Percentiles rank a stretch among this genome's conserved stretches.
Conservation (phyloP, 129 eudicot species). For the Tagetes patula region DNA sequence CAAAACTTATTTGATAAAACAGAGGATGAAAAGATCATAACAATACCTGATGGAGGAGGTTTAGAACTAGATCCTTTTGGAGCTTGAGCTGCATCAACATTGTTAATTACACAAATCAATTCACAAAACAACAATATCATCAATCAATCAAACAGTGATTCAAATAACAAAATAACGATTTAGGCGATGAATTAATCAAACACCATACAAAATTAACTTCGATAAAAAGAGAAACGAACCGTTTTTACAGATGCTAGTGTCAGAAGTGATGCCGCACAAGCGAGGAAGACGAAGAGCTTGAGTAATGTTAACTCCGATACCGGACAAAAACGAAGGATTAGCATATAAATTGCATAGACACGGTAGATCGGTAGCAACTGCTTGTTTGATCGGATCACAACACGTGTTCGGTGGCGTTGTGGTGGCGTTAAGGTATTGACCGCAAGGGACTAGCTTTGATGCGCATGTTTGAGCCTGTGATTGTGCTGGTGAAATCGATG, state of each 20-base stretch:
- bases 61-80: conserved; percentile 34
- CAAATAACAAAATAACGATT: not conserved
- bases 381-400: conserved; percentile 56
- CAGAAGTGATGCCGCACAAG: conserved; percentile 41
- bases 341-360: conserved; percentile 51
- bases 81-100: conserved; percentile 37
- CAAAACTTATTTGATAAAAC: not conserved
- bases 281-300: conserved; percentile 48
- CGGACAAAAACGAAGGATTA: conserved; percentile 34
- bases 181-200: not conserved
- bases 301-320: conserved; percentile 35
- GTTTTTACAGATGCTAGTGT: conserved; percentile 32
- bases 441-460: conserved; percentile 44
- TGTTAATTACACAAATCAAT: conserved; percentile 4
- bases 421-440: conserved; percentile 45
- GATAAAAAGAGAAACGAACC: conserved; percentile 19
- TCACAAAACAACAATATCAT: not conserved
- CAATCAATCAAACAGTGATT: not conserved
- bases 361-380: conserved; percentile 42
- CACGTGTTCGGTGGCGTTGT: conserved; percentile 48
- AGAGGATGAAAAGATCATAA: conserved; percentile 4
- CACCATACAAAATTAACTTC: not conserved
- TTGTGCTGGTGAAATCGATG: conserved; percentile 19
- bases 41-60: conserved; percentile 47
- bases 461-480: conserved; percentile 50